Base-by-base conservation (phyloP, 108 stramenopile species). In the Nitzschia inconspicua region DNA sequence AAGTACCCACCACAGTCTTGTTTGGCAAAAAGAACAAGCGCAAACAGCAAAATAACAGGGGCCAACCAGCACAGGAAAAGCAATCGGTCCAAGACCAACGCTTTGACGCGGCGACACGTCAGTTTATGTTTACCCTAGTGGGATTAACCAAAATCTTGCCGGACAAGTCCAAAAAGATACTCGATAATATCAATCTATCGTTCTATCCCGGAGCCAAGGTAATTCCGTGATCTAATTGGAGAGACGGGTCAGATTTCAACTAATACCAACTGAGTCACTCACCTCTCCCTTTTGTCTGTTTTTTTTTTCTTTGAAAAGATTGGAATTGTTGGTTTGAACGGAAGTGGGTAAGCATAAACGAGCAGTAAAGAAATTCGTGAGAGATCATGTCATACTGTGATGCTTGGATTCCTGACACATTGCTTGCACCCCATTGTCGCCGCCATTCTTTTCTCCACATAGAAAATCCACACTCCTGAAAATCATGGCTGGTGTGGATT, bases 151-250 rank as follows among this genome's bases (percentile, higher is more conserved):
- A 94, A 55, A 81, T 79, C 6, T 34, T 91, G 13, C 93, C 93
- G 0, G 93, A 94, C 75, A 90, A 88, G 53, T 75, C 72, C 39
- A 93, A 95, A 54, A 85, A 79, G 8, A 85, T 98, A 56, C 62
- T 96, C 37, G 82, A 96, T 36, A 79, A 88, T 34, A 85, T 97
- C 35, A 67, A 93, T 65, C 69, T 98, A 6, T 67, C 68, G 28
- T 89, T 98, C 41, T 94, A 94, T 67, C 94, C 89, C 0, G 96
- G 96, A 0, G 96, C 95, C 31, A 92, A 96, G 57, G 95, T 95
- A n/a, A n/a, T n/a, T n/a, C 44, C 91, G 91, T 13, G 64, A 37
- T 37, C 36, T 37, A 37, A 10, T 37, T 13, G 36, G 13, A 37
- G 13, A 37, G 8, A 8, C 13, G 8, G 36, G 13, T n/a, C n/a